Base-by-base conservation (phyloP, 306 rosid genomes). In the Gynostemma pentaphyllum region DNA sequence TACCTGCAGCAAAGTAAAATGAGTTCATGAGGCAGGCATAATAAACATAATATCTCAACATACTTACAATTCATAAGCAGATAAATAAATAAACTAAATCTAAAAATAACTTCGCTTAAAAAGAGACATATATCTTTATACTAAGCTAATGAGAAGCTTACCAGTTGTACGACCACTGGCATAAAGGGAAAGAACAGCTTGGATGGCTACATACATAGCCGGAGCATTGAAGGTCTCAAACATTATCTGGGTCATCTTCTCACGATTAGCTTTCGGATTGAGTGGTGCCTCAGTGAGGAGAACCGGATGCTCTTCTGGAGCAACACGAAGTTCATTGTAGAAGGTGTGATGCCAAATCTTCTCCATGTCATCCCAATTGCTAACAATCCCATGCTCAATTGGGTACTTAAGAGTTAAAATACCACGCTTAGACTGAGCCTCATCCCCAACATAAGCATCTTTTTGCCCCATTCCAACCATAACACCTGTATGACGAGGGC, bases 131-230 rank as follows among this genome's bases (percentile, higher is more conserved):
- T 14, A 12, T 19, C n/a, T 60, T 4, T 60, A 39, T 40, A 12
- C 40, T 40, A 59, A 59, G 4, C 66, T 3, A 23, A 21, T 15
- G 15, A 60, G 50, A 61, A 61, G 66, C 66, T 84, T 75, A 86
- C 95, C 95, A 46, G 95, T 86, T 45, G 95, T 86, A 78, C 95
- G 95, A 22, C 95, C 95, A 75, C 95, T 86, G n/a, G 89, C 89
- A 71, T 86, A 86, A 40, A 86, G 95, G 53, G 95, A 86, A 54
- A 86, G 87, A 54, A 86, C 95, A 4, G 89, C 76, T 61, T 85
- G 92, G 54, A 85, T 85, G 66, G 88, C 92, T 9, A 85, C 92
- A 34, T 85, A 82, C 92, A 85, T 85, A 51, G 92, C 88, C n/a
- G 92, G 92, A 52, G 92, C 85, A 68, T 85, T 74, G 70, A 74